Percentiles rank a stretch among this genome's conserved stretches.
phyloP scores from a whole-genome alignment of 768 basidiomycete species.

The Leccinum longicurvipes region DNA sequence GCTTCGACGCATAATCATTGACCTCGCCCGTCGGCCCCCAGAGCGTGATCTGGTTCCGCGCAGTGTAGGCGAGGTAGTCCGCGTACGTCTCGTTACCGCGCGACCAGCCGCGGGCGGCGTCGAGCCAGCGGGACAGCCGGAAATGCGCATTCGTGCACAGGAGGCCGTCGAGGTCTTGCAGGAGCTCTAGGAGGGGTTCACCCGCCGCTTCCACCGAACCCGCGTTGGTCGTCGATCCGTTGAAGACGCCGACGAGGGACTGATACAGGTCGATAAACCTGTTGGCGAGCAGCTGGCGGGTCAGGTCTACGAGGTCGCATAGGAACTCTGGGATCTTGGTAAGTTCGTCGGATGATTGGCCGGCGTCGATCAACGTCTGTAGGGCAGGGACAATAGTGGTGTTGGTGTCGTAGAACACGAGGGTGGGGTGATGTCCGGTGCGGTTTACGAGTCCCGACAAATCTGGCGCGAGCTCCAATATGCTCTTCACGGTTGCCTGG shows the following conservation, averaged over 20 bases:
- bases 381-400: slow-evolving; percentile 73
- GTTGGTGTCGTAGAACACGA: slow-evolving; percentile 37
- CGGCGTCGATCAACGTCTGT: slow-evolving; percentile 53
- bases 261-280: slow-evolving; percentile 34
- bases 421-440: slow-evolving; percentile 33
- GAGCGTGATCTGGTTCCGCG: slow-evolving; percentile 42
- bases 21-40: slow-evolving; percentile 42
- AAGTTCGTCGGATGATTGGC: slow-evolving; percentile 18
- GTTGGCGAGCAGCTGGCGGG: slow-evolving; percentile 40
- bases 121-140: slow-evolving; percentile 36
- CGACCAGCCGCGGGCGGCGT: slow-evolving; percentile 31
- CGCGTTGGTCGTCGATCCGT: slow-evolving; percentile 19
- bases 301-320: slow-evolving; percentile 39
- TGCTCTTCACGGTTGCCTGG: slow-evolving; percentile 37
- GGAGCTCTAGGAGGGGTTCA: slow-evolving; percentile 27
- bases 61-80: slow-evolving; percentile 36
- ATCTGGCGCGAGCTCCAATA: slow-evolving; percentile 36
- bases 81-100: slow-evolving; percentile 30
- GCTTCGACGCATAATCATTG: slow-evolving; percentile 44
- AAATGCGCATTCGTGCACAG: slow-evolving; percentile 33
- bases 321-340: slow-evolving; percentile 31
- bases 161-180: slow-evolving; percentile 34
- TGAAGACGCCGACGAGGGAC: slow-evolving; percentile 29
- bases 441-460: slow-evolving; percentile 33
- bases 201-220: slow-evolving; percentile 22